phyloP scores from a whole-genome alignment of 352 stramenopile species.

The Pythium apleroticum region DNA sequence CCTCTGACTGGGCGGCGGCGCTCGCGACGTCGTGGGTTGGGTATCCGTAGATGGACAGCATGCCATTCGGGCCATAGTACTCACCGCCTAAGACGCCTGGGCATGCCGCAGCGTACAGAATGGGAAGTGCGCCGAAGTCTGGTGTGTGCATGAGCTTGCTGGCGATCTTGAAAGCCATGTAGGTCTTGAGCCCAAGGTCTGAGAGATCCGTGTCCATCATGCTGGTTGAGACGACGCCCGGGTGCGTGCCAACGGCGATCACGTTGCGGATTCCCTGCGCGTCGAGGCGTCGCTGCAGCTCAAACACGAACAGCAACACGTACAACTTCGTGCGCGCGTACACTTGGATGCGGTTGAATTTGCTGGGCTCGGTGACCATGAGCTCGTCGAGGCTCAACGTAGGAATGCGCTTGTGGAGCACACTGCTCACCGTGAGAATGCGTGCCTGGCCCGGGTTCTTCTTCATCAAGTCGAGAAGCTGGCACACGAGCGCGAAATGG shows the following conservation, averaged over 20 bases:
- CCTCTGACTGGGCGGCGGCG: not conserved
- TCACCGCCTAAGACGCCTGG: constrained; percentile 28
- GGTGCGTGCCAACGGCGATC: constrained; percentile 32
- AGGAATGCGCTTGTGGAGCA: constrained; percentile 29
- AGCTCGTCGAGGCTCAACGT: constrained; percentile 3
- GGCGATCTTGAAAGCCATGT: constrained; percentile 14
- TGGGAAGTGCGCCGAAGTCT: constrained; percentile 43
- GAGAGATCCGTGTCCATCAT: constrained; percentile 27
- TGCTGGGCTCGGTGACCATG: constrained; percentile 18
- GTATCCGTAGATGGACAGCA: constrained; percentile 33
- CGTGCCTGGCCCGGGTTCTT: constrained; percentile 30
- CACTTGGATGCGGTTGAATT: constrained; percentile 27
- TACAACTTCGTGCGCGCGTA: constrained; percentile 48
- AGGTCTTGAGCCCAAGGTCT: constrained; percentile 17
- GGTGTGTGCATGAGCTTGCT: constrained; percentile 32
- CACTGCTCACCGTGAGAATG: constrained; percentile 58
- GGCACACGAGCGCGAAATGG: constrained; percentile 87
- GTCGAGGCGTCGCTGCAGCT: constrained; percentile 38
- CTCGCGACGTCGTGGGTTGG: constrained; percentile 8
- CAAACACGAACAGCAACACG: constrained; percentile 45
- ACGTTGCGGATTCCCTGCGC: constrained; percentile 27
- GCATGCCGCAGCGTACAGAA: constrained; percentile 43
- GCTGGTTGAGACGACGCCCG: constrained; percentile 38
- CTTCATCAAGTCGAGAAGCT: constrained; percentile 83
- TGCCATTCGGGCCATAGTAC: constrained; percentile 37